These are phyloP conservation scores for Trichoderma breve DNA, from an alignment of 2,329 filamentous ascomycete species.

Conservation along the genomic window DNA sequence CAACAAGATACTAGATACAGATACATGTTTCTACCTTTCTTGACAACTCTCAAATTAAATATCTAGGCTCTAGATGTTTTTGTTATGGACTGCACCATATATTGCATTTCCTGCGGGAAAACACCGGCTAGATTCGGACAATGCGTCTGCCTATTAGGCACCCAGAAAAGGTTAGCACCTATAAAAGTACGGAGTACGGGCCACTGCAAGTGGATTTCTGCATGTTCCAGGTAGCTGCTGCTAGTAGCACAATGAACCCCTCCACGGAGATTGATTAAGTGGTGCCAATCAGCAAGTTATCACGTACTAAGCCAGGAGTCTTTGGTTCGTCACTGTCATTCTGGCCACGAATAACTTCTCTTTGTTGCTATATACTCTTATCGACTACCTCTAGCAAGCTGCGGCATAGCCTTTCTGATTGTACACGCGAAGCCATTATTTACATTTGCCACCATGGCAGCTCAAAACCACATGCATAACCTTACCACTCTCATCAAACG, in stretches of 20 bases:
- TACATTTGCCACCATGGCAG: constrained; percentile 51
- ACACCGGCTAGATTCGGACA: neutral
- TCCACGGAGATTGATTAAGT: neutral
- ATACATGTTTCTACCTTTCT: no score
- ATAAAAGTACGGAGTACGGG: neutral
- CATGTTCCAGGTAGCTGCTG: neutral
- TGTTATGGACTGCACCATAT: neutral
- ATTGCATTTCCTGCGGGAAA: neutral
- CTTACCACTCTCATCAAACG: constrained; percentile 96
- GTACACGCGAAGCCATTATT: neutral
- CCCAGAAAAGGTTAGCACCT: neutral
- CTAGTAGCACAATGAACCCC: neutral
- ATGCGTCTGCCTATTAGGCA: neutral
- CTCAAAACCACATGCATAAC: constrained; percentile 87
- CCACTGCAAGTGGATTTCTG: neutral
- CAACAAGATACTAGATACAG: no score
- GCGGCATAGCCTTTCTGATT: neutral
- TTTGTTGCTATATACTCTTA: neutral
- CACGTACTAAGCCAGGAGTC: constrained; percentile 1
- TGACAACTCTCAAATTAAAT: neutral
- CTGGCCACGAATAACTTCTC: constrained; percentile 11
- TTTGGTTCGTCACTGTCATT: constrained; percentile 13
- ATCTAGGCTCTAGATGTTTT: neutral
- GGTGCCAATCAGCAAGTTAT: constrained; percentile 13
- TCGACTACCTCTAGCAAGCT: neutral